phyloP scores from a whole-genome alignment of 1,284 basidiomycete species.

The Sutorius eximius region DNA sequence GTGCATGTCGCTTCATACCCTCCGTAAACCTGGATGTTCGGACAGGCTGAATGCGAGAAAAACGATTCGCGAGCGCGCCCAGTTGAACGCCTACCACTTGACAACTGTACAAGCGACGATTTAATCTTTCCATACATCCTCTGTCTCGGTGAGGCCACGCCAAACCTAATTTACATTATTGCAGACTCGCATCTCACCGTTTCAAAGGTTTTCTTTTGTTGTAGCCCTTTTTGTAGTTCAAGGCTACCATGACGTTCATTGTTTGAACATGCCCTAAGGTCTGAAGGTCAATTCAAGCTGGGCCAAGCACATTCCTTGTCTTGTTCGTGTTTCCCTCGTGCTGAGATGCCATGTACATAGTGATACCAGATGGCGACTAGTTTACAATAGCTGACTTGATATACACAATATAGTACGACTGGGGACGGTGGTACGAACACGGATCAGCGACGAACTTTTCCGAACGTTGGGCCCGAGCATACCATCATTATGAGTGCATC shows the following conservation, averaged over 20 bases:
- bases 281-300: no score
- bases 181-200: background rate
- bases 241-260: no score
- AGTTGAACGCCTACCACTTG: background rate
- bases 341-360: background rate
- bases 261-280: no score
- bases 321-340: background rate
- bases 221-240: background rate
- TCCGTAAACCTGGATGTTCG: background rate
- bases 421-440: no score
- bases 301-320: no score
- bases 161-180: background rate
- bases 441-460: no score
- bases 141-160: background rate
- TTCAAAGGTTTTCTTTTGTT: no score
- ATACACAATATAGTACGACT: no score
- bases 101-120: background rate
- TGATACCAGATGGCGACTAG: background rate
- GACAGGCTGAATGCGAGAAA: conserved; percentile 12
- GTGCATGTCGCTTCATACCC: background rate
- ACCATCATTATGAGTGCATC: background rate
- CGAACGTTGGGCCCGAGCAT: no score
- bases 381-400: no score
- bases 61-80: conserved; percentile 6
- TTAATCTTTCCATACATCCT: background rate